Percentiles rank a stretch among this genome's conserved stretches.
Evolutionary conservation across 2,329 filamentous ascomycete species (phyloP).

Genomic region (Aureobasidium sp.): DNA sequence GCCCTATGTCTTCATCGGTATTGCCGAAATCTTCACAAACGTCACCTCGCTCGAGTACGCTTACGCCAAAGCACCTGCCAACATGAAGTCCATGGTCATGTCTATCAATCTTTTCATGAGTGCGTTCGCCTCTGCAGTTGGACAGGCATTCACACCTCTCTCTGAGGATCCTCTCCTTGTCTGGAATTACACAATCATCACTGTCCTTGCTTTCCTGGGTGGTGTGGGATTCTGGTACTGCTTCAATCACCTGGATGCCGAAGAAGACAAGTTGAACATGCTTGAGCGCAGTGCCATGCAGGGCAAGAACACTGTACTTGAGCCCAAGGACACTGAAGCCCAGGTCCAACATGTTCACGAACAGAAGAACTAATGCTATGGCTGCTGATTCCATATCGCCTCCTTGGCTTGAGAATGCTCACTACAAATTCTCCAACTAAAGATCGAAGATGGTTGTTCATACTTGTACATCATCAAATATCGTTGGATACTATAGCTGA

Average conservation of each 20-base stretch:
- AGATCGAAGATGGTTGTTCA: neutral
- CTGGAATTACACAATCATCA: slow-evolving; percentile 62
- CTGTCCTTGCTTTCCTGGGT: slow-evolving; percentile 56
- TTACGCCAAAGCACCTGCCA: slow-evolving; percentile 40
- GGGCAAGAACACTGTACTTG: neutral
- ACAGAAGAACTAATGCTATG: neutral
- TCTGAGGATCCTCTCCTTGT: slow-evolving; percentile 58
- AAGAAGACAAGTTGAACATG: slow-evolving; percentile 65
- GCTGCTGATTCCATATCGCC: neutral
- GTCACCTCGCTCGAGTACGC: slow-evolving; percentile 41
- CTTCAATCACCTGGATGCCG: slow-evolving; percentile 57
- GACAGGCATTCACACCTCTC: slow-evolving; percentile 53
- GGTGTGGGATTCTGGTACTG: slow-evolving; percentile 61
- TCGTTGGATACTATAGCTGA: neutral
- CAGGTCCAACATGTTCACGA: slow-evolving; percentile 3
- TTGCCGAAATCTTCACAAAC: slow-evolving; percentile 38
- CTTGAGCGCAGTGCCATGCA: slow-evolving; percentile 23
- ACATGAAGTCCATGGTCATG: slow-evolving; percentile 44
- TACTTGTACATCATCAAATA: neutral
- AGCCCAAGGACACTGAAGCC: neutral
- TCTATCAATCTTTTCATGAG: slow-evolving; percentile 53
- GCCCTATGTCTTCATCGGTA: slow-evolving; percentile 38
- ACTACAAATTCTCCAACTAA: neutral
- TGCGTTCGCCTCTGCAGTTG: slow-evolving; percentile 53
- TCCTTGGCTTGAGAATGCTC: neutral